Percentiles rank a stretch among this genome's conserved stretches.
These are phyloP conservation scores for Rhizopogon roseolus DNA, from an alignment of 768 basidiomycete species.

Conservation along the genomic window DNA sequence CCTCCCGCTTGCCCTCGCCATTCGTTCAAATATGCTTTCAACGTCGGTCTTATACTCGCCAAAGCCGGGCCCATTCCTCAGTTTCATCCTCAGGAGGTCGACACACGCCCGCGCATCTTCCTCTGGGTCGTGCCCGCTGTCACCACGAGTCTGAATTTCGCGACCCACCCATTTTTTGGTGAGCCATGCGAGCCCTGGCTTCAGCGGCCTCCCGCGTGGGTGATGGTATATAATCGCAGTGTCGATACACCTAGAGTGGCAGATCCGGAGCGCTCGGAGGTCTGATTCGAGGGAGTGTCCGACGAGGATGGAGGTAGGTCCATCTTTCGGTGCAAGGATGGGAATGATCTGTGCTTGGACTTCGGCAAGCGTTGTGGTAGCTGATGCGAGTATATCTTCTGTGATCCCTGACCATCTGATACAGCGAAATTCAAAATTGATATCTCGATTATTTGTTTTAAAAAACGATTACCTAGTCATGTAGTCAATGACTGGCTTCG, in stretches of 20 bases:
- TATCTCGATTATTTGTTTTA: background rate
- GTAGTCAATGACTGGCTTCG: constrained; percentile 83
- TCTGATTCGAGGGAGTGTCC: constrained; percentile 97
- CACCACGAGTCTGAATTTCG: constrained; percentile 83
- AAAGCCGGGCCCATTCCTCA: constrained; percentile 71
- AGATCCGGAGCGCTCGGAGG: constrained; percentile 79
- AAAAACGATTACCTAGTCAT: constrained; percentile 70
- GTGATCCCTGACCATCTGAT: constrained; percentile 92
- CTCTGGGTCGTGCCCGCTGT: constrained; percentile 89
- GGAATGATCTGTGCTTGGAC: constrained; percentile 70
- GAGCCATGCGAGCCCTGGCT: constrained; percentile 96
- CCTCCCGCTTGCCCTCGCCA: constrained; percentile 49
- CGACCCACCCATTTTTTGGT: constrained; percentile 89
- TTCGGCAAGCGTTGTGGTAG: constrained; percentile 74
- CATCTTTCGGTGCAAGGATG: constrained; percentile 47
- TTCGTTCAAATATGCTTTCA: constrained; percentile 86
- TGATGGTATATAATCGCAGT: constrained; percentile 90
- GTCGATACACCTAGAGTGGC: constrained; percentile 86
- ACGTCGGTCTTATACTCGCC: constrained; percentile 83
- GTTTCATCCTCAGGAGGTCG: constrained; percentile 78
- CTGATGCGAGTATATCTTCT: constrained; percentile 54
- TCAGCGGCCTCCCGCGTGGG: constrained; percentile 88
- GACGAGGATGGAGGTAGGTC: constrained; percentile 72
- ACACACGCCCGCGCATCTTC: constrained; percentile 90
- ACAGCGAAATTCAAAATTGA: background rate